phyloP scores from a whole-genome alignment of 2,329 filamentous ascomycete species.

The Coleophoma cylindrospora region DNA sequence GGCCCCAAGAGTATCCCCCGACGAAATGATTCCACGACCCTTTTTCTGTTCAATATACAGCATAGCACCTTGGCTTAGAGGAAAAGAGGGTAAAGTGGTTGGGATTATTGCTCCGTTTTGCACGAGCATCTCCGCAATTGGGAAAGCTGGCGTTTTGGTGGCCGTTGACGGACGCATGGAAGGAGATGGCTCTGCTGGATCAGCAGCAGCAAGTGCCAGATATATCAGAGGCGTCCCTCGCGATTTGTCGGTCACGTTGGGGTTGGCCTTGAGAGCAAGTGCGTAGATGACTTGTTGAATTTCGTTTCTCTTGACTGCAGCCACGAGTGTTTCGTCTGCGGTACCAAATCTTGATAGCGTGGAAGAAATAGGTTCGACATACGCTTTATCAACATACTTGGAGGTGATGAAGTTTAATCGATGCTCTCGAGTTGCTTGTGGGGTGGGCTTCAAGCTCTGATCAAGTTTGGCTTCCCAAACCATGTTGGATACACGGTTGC shows the following conservation, averaged over 20 bases:
- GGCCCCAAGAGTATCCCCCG: constrained; percentile 53
- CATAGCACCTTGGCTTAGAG: constrained; percentile 74
- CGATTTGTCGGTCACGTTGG: constrained; percentile 81
- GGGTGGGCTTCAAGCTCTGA: constrained; percentile 61
- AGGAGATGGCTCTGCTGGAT: constrained; percentile 72
- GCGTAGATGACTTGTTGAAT: constrained; percentile 91
- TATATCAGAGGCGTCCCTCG: constrained; percentile 86
- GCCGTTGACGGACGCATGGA: constrained; percentile 36
- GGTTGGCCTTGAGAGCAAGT: constrained; percentile 78
- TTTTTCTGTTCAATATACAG: constrained; percentile 80
- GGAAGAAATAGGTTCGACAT: constrained; percentile 71
- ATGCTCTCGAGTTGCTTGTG: constrained; percentile 81
- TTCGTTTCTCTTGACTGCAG: constrained; percentile 93
- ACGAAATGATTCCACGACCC: constrained; percentile 36
- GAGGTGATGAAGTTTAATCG: constrained; percentile 90
- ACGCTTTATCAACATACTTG: constrained; percentile 85
- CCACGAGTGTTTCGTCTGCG: constrained; percentile 82
- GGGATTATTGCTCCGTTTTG: constrained; percentile 95
- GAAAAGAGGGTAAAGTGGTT: constrained; percentile 68
- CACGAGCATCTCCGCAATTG: constrained; percentile 82
- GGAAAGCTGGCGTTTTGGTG: constrained; percentile 63
- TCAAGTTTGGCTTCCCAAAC: constrained; percentile 90
- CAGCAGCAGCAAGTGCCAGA: constrained; percentile 85
- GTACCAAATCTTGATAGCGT: constrained; percentile 72
- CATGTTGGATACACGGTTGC: constrained; percentile 94